Conservation (phyloP, 2,329 filamentous ascomycete genomes). For the Magnaporthiopsis incrustans region DNA sequence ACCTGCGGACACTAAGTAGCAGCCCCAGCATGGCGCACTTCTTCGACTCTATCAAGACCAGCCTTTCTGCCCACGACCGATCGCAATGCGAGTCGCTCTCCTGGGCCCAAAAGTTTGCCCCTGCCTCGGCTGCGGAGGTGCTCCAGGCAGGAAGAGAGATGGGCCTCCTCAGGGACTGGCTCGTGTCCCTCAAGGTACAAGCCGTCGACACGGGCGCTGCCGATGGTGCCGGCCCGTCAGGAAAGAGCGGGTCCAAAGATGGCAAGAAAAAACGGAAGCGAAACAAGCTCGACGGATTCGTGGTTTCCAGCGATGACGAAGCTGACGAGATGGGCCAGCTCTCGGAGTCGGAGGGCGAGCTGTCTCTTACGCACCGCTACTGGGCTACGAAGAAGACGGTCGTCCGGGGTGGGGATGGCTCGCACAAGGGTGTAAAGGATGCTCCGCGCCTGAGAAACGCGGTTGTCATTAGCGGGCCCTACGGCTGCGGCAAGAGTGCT, state of each 20-base stretch:
- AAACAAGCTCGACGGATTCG: constrained; percentile 71
- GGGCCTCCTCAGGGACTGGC: constrained; percentile 68
- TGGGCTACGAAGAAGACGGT: constrained; percentile 44
- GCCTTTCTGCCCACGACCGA: constrained; percentile 71
- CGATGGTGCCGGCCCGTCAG: constrained; percentile 21
- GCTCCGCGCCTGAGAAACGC: constrained; percentile 56
- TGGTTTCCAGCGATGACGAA: constrained; percentile 74
- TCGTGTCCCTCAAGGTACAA: constrained; percentile 66
- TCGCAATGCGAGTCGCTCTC: constrained; percentile 63
- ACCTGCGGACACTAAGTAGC: constrained; percentile 22
- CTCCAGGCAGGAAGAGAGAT: constrained; percentile 68
- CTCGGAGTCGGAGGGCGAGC: constrained; percentile 49
- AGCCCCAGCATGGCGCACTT: constrained; percentile 43
- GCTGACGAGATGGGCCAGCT: constrained; percentile 60
- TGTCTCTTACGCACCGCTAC: constrained; percentile 27
- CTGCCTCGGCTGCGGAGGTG: constrained; percentile 58
- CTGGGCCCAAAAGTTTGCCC: constrained; percentile 85
- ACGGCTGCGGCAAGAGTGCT: constrained; percentile 89
- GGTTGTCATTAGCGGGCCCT: constrained; percentile 80
- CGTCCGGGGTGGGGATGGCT: constrained; percentile 34
- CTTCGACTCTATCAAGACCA: constrained; percentile 50
- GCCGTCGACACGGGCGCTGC: constrained; percentile 58
- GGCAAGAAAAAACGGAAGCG: constrained; percentile 59
- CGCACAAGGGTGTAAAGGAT: constrained; percentile 30
- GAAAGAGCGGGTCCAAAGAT: constrained; percentile 18